Base-by-base conservation (phyloP, 148 eudicot species). In the Chenopodium album region DNA sequence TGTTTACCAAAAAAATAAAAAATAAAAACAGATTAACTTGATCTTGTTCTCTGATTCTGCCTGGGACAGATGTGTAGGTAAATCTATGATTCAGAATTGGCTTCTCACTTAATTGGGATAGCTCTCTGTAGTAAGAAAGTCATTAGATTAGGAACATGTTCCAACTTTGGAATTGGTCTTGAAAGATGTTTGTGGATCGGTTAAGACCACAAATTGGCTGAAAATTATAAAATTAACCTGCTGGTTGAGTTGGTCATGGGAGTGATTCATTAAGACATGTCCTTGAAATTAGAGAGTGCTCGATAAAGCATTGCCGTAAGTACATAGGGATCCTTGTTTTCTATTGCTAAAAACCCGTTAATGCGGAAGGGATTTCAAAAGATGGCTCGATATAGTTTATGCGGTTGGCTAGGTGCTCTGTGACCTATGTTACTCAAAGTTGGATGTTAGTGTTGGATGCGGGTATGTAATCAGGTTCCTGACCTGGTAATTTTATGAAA, bases 331-430 rank as follows among this genome's bases (percentile, higher is more conserved):
- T 19, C 62, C 62, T 56, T 56, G 62, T 4, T 56, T 56, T 56
- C 20, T 56, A 19, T 56, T 17, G 22, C 22, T 19, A 17, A 56
- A 19, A 56, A 56, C 62, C 62, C 62, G 20, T 56, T 14, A 56
- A 14, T 14, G 4, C 20, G 1, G 22, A 56, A 56, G 13, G 62
- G 62, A 56, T 56, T 14, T 56, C 5, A 4, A 19, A 19, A 17
- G 44, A 76, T 76, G 37, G 68, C 29, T 56, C 29, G 12, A 32
- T 11, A 28, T 41, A 44, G 16, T 63, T 63, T 7, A 41, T 63
- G 71, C 20, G 34, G 79, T 71, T 77, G 71, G 32, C 22, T 19
- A 74, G 7, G 12, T 77, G 67, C 64, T 63, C 23, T 63, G 44
- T 37, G 73, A 10, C 19, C 29, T 14, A 44, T 16, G 62, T 56